Percentiles rank a stretch among this genome's conserved stretches.
Conservation (phyloP, 495 filamentous ascomycete species). For the Xylaria nigripes region DNA sequence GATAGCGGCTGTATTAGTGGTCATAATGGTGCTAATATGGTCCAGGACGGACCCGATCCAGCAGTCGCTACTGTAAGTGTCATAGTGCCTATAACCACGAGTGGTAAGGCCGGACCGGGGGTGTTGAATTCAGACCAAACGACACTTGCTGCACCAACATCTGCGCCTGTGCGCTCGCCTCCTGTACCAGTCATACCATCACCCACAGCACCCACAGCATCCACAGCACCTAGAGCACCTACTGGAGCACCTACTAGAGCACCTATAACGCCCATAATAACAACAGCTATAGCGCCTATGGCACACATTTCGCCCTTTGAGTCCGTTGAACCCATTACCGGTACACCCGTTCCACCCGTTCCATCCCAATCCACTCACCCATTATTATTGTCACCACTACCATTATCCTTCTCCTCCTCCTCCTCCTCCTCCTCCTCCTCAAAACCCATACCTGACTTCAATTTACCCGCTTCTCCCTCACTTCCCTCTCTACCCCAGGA, state of each 20-base stretch:
- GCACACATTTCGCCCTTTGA: too few relatives aligned
- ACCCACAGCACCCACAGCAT: slow-evolving; percentile 5
- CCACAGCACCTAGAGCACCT: neutral
- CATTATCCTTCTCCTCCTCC: too few relatives aligned
- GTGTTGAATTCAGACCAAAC: neutral
- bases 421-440: neutral
- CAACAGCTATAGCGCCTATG: too few relatives aligned
- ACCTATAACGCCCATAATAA: too few relatives aligned
- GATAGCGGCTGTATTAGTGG: slow-evolving; percentile 3
- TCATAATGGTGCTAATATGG: neutral
- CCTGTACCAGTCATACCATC: neutral
- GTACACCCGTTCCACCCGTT: neutral
- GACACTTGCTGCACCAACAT: neutral
- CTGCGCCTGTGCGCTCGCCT: neutral
- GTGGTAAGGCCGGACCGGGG: slow-evolving; percentile 1
- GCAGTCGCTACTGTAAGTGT: neutral
- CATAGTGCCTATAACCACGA: slow-evolving; percentile 13
- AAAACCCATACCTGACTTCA: neutral
- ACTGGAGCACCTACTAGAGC: too few relatives aligned
- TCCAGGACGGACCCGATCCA: neutral
- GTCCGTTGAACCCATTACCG: too few relatives aligned
- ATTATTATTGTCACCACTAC: slow-evolving; percentile 7
- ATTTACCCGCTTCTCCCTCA: slow-evolving; percentile 3
- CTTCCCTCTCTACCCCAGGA: slow-evolving; percentile 19
- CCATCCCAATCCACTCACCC: slow-evolving; percentile 1